phyloP scores from a whole-genome alignment of 2,329 filamentous ascomycete genomes.

The Annulohypoxylon truncatum region DNA sequence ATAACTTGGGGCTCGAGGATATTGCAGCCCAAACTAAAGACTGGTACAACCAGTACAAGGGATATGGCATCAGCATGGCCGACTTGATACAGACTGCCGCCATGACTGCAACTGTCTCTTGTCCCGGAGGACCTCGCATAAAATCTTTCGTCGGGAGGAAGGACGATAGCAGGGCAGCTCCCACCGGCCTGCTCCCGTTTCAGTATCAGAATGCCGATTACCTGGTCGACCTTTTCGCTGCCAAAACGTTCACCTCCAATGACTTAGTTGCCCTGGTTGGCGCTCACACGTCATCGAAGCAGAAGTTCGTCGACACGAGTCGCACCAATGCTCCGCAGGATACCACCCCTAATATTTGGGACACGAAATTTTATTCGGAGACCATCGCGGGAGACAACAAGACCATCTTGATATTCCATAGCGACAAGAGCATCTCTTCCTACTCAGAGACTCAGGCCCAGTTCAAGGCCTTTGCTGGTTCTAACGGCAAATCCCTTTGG shows the following conservation, averaged over 20 bases:
- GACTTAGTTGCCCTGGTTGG: slow-evolving; percentile 67
- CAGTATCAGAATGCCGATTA: slow-evolving; percentile 54
- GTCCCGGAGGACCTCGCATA: slow-evolving; percentile 64
- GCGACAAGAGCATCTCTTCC: slow-evolving; percentile 46
- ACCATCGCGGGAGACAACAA: slow-evolving; percentile 49
- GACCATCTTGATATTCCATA: slow-evolving; percentile 51
- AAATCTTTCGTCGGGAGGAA: slow-evolving; percentile 61
- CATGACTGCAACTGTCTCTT: slow-evolving; percentile 60
- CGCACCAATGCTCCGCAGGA: slow-evolving; percentile 58
- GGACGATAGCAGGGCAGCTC: slow-evolving; percentile 56
- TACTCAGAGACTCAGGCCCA: slow-evolving; percentile 37
- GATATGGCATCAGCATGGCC: slow-evolving; percentile 59
- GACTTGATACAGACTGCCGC: slow-evolving; percentile 65
- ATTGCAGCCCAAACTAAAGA: slow-evolving; percentile 54
- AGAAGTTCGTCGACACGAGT: slow-evolving; percentile 57
- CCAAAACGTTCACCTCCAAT: slow-evolving; percentile 61
- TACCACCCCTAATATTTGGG: slow-evolving; percentile 62
- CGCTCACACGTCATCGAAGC: slow-evolving; percentile 62
- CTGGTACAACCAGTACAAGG: slow-evolving; percentile 55
- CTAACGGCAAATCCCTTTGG: slow-evolving; percentile 40
- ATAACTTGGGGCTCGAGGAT: slow-evolving; percentile 60
- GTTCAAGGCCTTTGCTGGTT: slow-evolving; percentile 45
- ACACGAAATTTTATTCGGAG: slow-evolving; percentile 61
- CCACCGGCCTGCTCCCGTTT: slow-evolving; percentile 59
- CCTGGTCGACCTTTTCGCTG: slow-evolving; percentile 59